Percentiles rank a stretch among this genome's conserved stretches.
Conservation (phyloP, 805 yeast genomes). For the Candida insectorum region DNA sequence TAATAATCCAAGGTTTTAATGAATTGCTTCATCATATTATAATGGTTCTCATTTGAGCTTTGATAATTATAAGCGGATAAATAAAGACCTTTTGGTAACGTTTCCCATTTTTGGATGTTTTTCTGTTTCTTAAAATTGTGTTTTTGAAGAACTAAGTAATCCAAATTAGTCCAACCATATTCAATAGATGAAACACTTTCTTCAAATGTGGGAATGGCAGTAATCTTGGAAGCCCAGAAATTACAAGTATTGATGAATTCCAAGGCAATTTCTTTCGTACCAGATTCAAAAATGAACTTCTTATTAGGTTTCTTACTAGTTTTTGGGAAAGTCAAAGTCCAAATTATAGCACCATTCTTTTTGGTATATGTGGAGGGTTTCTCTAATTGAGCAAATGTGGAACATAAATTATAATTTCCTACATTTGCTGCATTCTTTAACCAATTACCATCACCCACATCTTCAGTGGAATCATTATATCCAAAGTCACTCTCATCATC, state of each 20-base stretch:
- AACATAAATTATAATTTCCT: constrained; percentile 50
- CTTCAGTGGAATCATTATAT: constrained; percentile 18
- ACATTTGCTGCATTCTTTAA: constrained; percentile 57
- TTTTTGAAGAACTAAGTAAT: constrained; percentile 23
- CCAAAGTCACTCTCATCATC: constrained; percentile 12
- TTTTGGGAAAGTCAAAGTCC: constrained; percentile 58
- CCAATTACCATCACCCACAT: constrained; percentile 67
- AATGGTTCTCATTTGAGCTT: constrained; percentile 25
- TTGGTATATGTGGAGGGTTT: constrained; percentile 10
- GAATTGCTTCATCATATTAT: constrained; percentile 43
- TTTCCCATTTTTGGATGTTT: constrained; percentile 42
- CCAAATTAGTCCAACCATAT: constrained; percentile 70
- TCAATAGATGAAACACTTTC: constrained; percentile 73
- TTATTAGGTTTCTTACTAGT: constrained; percentile 30
- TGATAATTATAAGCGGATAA: constrained; percentile 28
- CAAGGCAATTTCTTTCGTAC: constrained; percentile 61
- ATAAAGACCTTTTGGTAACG: constrained; percentile 38
- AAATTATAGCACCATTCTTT: constrained; percentile 24
- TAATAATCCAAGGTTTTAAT: constrained; percentile 40
- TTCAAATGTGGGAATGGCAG: constrained; percentile 70
- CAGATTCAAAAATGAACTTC: constrained; percentile 60
- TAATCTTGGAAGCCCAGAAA: constrained; percentile 85
- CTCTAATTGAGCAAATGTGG: constrained; percentile 46
- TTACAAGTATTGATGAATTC: constrained; percentile 76
- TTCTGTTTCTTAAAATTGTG: constrained; percentile 29